Base-by-base conservation (phyloP, 257 asterid species). In the Fraxinus quadrangulata region DNA sequence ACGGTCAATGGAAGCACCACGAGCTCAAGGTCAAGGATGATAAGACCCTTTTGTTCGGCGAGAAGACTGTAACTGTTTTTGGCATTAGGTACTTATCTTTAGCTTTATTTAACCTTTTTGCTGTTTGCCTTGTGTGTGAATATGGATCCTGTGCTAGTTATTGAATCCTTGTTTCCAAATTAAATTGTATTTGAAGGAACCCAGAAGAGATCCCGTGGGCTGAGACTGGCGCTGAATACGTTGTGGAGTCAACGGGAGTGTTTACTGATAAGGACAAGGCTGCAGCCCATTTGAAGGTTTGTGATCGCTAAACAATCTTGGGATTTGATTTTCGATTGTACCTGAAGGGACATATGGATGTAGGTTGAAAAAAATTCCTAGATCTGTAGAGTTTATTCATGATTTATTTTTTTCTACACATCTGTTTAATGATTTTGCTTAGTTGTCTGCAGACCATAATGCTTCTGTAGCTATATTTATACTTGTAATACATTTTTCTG, bases 1-100 rank as follows among this genome's bases (percentile, higher is more conserved):
- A 88, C 14, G 92, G 92, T 21, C 85, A 85, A 40, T 88, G 90
- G 90, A 88, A 86, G 86, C 90, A 88, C 81, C 79, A 86, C 23
- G 92, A 88, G 75, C 83, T 88, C 16, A 88, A 83, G 76, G 85
- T 86, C 24, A 86, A 86, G 84, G 92, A 88, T 75, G 90, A 88
- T 28, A 86, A 88, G 37, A 86, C 89, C 80, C 90, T 88, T 83
- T 88, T 88, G 77, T 88, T 86, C 69, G 92, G 92, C 47, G 88
- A 85, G 12, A 88, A 87, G 74, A 71, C 89, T 0, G 90, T 88
- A 45, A 51, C 83, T 6, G 90, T 88, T 65, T 88, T 88, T 63
- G 92, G 90, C 30, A 1, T 78, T 40, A 88, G 87, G 89, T 87
- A 80, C 17, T 5, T 6, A 9, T 30, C 2, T 51, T 6, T 16